Evolutionary conservation across 495 filamentous ascomycete genomes (phyloP).

Genomic region (Pyronema domesticum): DNA sequence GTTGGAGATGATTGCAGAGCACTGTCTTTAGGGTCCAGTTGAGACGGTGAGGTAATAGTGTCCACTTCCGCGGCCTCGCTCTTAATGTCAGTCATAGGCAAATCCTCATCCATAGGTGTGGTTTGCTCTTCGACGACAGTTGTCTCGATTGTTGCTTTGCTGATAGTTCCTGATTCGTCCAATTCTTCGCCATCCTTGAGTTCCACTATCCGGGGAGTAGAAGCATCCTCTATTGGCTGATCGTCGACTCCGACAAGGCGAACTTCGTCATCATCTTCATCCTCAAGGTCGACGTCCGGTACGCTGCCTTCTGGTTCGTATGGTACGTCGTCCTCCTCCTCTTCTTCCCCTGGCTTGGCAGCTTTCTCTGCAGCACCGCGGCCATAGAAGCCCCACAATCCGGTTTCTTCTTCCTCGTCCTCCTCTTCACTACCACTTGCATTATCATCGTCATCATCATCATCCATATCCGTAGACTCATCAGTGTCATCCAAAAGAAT

Average conservation of each 20-base stretch:
- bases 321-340: constrained; percentile 14
- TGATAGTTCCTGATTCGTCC: too few relatives aligned
- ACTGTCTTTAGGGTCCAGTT: constrained; percentile 16
- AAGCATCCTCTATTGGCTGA: constrained; percentile 17
- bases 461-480: constrained; percentile 77
- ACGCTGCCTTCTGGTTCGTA: not conserved
- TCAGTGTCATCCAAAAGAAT: constrained; percentile 56
- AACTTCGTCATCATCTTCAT: constrained; percentile 5
- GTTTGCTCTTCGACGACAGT: constrained; percentile 3
- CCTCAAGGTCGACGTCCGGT: constrained; percentile 2
- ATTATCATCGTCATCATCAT: constrained; percentile 34
- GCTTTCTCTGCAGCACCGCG: not conserved
- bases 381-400: constrained; percentile 50
- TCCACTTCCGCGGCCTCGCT: constrained; percentile 15
- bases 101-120: constrained; percentile 28
- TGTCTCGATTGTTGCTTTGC: too few relatives aligned
- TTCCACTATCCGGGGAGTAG: constrained; percentile 25
- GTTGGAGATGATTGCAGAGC: constrained; percentile 25
- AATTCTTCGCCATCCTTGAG: constrained; percentile 29
- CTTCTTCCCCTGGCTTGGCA: constrained; percentile 14
- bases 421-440: constrained; percentile 36
- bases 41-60: constrained; percentile 19
- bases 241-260: not conserved
- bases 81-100: constrained; percentile 10
- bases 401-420: constrained; percentile 28